Evolutionary conservation across 73 alveolate genomes (phyloP), one percentile per base, ranked within the genome.

Genomic region (Blepharisma stoltei): DNA sequence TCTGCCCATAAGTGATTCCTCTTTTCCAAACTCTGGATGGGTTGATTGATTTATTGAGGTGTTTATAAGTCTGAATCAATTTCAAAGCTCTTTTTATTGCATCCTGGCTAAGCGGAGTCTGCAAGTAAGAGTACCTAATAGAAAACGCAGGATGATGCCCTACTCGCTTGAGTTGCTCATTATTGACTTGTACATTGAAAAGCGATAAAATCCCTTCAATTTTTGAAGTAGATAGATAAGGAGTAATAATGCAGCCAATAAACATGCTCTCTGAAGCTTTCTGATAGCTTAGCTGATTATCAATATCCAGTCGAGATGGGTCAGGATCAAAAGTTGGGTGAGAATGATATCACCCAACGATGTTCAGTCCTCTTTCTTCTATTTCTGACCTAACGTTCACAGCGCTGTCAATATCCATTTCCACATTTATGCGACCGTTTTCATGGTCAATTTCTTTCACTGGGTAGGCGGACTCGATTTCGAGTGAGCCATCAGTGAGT

Each of bases 361-460:
- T 9, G 7, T 7, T 9, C 20, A 55, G 71, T 8, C 71, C 71
- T 8, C 6, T 55, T 55, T 55, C 71, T 55, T 55, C 71, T 14
- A 55, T 55, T 55, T 9, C 20, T 14, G 71, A 7, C 41, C 71
- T 7, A 7, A 9, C 41, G 6, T 6, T 9, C 9, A 55, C 46
- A 6, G 71, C 71, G 71, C 18, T 20, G 7, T 55, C 71, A 7
- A 20, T 37, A 37, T 55, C 71, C 71, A 55, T 55, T 20, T 55
- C 71, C 6, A 55, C 71, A 20, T 55, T 55, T 55, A 55, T 55
- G 20, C 71, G 20, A 6, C 71, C 71, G 71, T 55, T 55, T 55
- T 55, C 71, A 20, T 55, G 71, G 20, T 8, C 45, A 55, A 55
- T 8, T 7, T 8, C 71, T 9, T 20, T 20, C 44, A 55, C 71